Conservation (phyloP, 2,329 filamentous ascomycete species). For the Talaromyces piceae region DNA sequence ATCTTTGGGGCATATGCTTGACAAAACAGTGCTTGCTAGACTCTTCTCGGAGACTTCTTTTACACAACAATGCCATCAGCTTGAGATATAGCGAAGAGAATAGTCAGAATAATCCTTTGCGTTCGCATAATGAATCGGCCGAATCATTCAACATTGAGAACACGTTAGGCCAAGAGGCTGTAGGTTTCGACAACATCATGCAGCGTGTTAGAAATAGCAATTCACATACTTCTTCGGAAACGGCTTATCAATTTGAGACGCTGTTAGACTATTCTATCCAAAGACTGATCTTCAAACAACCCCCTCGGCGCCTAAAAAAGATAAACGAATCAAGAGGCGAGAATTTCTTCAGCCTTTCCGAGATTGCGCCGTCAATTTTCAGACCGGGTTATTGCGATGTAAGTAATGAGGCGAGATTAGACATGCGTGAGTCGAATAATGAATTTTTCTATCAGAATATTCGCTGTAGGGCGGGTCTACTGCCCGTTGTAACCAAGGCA, state of each 20-base stretch:
- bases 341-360: neutral
- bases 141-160: neutral
- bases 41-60: neutral
- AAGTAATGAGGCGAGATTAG: neutral
- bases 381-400: constrained; percentile 23
- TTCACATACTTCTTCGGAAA: neutral
- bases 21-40: constrained; percentile 5
- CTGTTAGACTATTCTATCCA: constrained; percentile 2
- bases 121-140: neutral
- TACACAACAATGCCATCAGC: neutral
- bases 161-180: neutral
- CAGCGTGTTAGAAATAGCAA: neutral
- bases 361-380: constrained; percentile 4
- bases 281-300: neutral
- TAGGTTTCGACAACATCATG: neutral
- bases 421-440: constrained; percentile 2
- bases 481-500: constrained; percentile 29
- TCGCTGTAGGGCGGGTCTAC: constrained; percentile 26
- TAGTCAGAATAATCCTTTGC: neutral
- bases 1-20: neutral
- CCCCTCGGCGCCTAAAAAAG: neutral
- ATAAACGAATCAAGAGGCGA: neutral
- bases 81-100: neutral
- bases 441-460: constrained; percentile 21
- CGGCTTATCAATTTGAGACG: neutral